Conservation (phyloP, 257 asterid genomes). For the Forsythia suspensa region DNA sequence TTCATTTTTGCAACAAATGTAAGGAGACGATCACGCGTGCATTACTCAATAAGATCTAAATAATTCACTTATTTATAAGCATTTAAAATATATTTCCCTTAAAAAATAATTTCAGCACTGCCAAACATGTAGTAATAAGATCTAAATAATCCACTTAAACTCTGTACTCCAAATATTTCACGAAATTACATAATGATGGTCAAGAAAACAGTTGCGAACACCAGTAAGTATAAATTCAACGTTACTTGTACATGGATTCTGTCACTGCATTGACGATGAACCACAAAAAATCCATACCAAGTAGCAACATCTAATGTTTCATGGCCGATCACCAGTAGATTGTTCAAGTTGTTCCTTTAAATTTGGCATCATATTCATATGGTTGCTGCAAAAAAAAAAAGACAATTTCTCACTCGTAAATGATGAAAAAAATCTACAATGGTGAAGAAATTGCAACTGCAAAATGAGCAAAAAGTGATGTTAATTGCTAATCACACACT, state of each 20-base stretch:
- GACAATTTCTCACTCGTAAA: background rate
- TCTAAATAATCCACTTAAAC: background rate
- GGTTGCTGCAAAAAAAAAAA: constrained; percentile 78
- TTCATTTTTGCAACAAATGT: no score
- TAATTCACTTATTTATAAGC: no score
- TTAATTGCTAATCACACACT: background rate
- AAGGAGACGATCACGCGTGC: no score
- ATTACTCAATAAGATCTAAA: no score
- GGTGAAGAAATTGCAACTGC: background rate
- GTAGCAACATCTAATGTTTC: background rate
- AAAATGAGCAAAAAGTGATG: background rate
- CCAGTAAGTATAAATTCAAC: background rate
- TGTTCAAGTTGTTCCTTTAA: constrained; percentile 69
- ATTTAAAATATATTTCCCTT: no score
- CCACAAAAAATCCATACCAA: background rate
- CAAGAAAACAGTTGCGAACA: background rate
- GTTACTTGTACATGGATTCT: background rate
- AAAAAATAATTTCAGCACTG: no score
- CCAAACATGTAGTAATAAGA: background rate
- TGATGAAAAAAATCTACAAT: background rate
- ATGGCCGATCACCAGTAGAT: background rate
- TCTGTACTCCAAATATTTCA: background rate
- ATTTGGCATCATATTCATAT: constrained; percentile 94
- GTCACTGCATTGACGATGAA: background rate
- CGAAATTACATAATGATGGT: constrained; percentile 5